These are phyloP conservation scores for Kitagawia praeruptora DNA, from an alignment of 129 eudicot genomes.

Conservation along the genomic window DNA sequence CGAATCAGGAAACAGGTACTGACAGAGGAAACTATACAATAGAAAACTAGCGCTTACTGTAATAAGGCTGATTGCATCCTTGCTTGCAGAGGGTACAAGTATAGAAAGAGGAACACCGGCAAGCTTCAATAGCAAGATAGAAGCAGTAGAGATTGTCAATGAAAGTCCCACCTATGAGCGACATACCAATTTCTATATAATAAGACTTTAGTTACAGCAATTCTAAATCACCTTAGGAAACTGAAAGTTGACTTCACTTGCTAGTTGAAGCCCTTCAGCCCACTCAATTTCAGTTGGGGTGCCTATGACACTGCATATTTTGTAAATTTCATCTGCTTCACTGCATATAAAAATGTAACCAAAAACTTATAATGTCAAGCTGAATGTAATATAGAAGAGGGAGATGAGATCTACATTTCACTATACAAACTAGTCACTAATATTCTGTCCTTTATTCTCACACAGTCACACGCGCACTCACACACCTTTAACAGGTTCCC, in stretches of 20 bases:
- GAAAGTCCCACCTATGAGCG: background rate
- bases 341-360: slow-evolving; percentile 31
- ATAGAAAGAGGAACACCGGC: slow-evolving; percentile 67
- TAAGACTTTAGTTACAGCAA: background rate
- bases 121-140: slow-evolving; percentile 36
- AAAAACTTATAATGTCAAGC: background rate
- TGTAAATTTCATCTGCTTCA: slow-evolving; percentile 92
- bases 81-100: slow-evolving; percentile 80
- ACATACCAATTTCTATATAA: background rate
- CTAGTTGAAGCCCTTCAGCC: slow-evolving; percentile 75
- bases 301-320: slow-evolving; percentile 85
- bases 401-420: background rate
- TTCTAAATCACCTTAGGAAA: slow-evolving; percentile 58
- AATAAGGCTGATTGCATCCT: slow-evolving; percentile 75
- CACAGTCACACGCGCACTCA: background rate
- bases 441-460: background rate
- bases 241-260: slow-evolving; percentile 63
- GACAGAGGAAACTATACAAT: background rate
- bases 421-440: background rate
- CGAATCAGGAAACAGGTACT: background rate
- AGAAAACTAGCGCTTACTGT: slow-evolving; percentile 35
- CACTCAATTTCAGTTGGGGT: slow-evolving; percentile 61
- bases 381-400: background rate
- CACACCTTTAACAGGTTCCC: background rate
- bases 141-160: background rate